phyloP scores from a whole-genome alignment of 139 green algal genomes.

The Chlamydomonas schloesseri region DNA sequence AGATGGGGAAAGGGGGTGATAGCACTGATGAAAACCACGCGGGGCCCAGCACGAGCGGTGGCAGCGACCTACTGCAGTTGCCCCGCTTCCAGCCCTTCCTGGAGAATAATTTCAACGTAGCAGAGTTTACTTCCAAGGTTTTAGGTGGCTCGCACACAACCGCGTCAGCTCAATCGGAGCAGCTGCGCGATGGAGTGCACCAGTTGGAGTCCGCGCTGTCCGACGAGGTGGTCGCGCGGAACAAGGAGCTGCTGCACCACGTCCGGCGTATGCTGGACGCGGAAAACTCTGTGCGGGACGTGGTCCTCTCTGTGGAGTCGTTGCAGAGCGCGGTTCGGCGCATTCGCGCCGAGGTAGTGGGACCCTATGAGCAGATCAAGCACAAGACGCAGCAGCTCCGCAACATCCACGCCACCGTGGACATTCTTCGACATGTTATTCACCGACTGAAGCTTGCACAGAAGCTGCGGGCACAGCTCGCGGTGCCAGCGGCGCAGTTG shows the following conservation, averaged over 20 bases:
- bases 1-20: slow-evolving; percentile 33
- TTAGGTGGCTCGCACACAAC: slow-evolving; percentile 75
- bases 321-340: slow-evolving; percentile 75
- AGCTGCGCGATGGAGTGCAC: slow-evolving; percentile 72
- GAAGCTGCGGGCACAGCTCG: slow-evolving; percentile 60
- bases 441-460: slow-evolving; percentile 70
- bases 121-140: slow-evolving; percentile 75
- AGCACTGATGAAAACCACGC: slow-evolving; percentile 3
- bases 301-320: slow-evolving; percentile 72
- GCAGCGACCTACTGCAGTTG: background rate
- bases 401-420: slow-evolving; percentile 72
- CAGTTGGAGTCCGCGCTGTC: slow-evolving; percentile 71
- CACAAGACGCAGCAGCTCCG: slow-evolving; percentile 63
- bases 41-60: background rate
- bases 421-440: slow-evolving; percentile 78
- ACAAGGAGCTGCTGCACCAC: slow-evolving; percentile 66
- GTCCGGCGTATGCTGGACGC: slow-evolving; percentile 67
- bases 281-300: slow-evolving; percentile 68
- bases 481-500: slow-evolving; percentile 50
- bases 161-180: slow-evolving; percentile 70
- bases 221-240: slow-evolving; percentile 61
- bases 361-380: slow-evolving; percentile 69
- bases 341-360: slow-evolving; percentile 74
- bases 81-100: slow-evolving; percentile 50
- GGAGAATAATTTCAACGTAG: slow-evolving; percentile 72